phyloP scores from a whole-genome alignment of 129 eudicot genomes.

The Sambucus nigra region DNA sequence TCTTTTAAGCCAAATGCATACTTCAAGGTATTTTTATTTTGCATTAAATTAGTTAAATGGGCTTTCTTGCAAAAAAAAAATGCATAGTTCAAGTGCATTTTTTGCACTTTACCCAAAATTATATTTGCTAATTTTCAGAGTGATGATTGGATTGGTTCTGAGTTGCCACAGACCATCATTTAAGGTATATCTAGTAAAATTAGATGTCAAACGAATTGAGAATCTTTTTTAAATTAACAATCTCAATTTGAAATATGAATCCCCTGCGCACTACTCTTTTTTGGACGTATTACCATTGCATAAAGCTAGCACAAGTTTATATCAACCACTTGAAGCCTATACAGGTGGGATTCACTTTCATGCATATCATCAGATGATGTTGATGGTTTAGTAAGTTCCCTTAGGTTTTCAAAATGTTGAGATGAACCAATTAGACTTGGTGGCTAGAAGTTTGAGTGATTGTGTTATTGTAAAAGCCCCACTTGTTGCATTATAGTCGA shows the following conservation, averaged over 20 bases:
- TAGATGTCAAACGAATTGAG: no score
- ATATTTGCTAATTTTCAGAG: no score
- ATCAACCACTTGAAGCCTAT: neutral
- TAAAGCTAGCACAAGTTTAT: neutral
- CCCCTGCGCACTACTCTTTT: no score
- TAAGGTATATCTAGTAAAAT: no score
- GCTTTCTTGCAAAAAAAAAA: no score
- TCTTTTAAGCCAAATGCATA: neutral
- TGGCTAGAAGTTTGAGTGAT: neutral
- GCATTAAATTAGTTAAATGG: no score
- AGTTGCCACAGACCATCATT: no score
- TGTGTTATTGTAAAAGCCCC: neutral
- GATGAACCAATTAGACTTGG: neutral
- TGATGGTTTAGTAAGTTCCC: neutral
- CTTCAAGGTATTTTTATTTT: neutral
- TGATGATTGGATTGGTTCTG: no score
- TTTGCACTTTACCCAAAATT: no score
- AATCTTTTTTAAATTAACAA: no score
- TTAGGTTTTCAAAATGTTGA: neutral
- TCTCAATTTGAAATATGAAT: no score
- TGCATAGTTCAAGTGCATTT: no score
- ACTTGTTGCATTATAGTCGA: neutral
- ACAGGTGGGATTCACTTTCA: neutral
- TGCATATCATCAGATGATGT: neutral
- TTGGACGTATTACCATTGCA: neutral